Evolutionary conservation across 2,329 filamentous ascomycete genomes (phyloP).

Genomic region (Graphilbum sp.): DNA sequence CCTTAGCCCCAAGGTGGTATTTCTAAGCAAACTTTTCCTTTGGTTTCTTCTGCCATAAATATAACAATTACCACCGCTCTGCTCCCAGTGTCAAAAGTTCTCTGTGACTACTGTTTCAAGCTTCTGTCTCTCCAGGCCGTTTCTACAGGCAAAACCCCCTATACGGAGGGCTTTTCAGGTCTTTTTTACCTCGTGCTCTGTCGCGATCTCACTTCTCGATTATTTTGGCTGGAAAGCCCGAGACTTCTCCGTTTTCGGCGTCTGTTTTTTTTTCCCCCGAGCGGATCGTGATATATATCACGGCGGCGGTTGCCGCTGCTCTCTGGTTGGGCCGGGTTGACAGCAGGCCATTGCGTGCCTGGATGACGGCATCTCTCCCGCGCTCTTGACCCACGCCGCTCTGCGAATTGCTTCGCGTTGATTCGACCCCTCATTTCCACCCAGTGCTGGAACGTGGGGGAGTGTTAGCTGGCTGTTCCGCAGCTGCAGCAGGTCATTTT

Average conservation of each 20-base stretch:
- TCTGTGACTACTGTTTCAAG: too few relatives aligned
- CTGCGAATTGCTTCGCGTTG: background rate
- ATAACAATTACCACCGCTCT: background rate
- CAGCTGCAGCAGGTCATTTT: background rate
- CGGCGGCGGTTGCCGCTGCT: too few relatives aligned
- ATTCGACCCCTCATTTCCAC: slow-evolving; percentile 1
- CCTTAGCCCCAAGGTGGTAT: slow-evolving; percentile 3
- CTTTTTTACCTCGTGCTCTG: too few relatives aligned
- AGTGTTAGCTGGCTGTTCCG: background rate
- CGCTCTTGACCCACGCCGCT: background rate
- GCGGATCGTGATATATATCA: background rate
- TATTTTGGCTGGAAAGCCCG: too few relatives aligned
- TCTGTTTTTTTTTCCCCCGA: too few relatives aligned
- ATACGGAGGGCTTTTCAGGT: too few relatives aligned
- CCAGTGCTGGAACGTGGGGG: slow-evolving; percentile 2
- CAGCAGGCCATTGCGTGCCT: slow-evolving; percentile 8
- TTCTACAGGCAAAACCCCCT: too few relatives aligned
- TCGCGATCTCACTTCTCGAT: too few relatives aligned
- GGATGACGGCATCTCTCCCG: slow-evolving; percentile 9
- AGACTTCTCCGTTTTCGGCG: background rate
- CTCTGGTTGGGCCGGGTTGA: background rate
- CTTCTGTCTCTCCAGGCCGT: too few relatives aligned
- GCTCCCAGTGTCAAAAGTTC: too few relatives aligned
- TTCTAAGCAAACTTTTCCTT: slow-evolving; percentile 4
- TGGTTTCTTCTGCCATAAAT: too few relatives aligned